Evolutionary conservation across 345 rosid species (phyloP).

Genomic region (Hibiscus trionum): DNA sequence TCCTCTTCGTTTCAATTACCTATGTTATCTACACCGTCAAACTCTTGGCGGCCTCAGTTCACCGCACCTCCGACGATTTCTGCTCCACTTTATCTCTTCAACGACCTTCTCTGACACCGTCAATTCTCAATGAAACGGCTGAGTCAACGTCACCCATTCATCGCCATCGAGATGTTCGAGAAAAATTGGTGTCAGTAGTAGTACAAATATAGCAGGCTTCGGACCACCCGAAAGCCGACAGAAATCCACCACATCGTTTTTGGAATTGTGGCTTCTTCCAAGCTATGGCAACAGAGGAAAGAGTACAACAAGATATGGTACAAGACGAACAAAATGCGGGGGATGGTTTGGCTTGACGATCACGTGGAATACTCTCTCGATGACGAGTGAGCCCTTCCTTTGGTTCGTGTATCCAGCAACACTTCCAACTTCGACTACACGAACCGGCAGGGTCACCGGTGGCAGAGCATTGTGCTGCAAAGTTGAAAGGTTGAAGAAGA

Average conservation of each 20-base stretch:
- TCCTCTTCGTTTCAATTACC: slow-evolving; percentile 63
- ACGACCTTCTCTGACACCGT: slow-evolving; percentile 13
- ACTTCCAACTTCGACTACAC: slow-evolving; percentile 64
- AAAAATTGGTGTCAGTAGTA: neutral
- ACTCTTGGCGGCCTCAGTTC: slow-evolving; percentile 53
- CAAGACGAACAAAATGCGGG: slow-evolving; percentile 57
- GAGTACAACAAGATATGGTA: slow-evolving; percentile 93
- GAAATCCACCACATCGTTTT: slow-evolving; percentile 63
- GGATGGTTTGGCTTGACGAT: slow-evolving; percentile 81
- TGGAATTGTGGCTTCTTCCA: slow-evolving; percentile 89
- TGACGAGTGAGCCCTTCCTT: slow-evolving; percentile 39
- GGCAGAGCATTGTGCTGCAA: too few relatives aligned
- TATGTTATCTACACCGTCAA: slow-evolving; percentile 79
- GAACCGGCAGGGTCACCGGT: slow-evolving; percentile 78
- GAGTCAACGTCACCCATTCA: neutral
- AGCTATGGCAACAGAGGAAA: slow-evolving; percentile 79
- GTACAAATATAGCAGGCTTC: neutral
- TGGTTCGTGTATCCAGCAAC: slow-evolving; percentile 56
- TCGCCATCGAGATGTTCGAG: slow-evolving; percentile 12
- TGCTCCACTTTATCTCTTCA: slow-evolving; percentile 15
- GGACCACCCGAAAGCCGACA: slow-evolving; percentile 19
- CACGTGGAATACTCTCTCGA: slow-evolving; percentile 24
- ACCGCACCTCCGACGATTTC: neutral
- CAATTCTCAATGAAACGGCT: slow-evolving; percentile 21
- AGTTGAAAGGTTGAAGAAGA: too few relatives aligned